Percentiles rank a stretch among this genome's conserved stretches.
Conservation (phyloP, 176 grass and related monocot genomes). For the Eleusine indica region DNA sequence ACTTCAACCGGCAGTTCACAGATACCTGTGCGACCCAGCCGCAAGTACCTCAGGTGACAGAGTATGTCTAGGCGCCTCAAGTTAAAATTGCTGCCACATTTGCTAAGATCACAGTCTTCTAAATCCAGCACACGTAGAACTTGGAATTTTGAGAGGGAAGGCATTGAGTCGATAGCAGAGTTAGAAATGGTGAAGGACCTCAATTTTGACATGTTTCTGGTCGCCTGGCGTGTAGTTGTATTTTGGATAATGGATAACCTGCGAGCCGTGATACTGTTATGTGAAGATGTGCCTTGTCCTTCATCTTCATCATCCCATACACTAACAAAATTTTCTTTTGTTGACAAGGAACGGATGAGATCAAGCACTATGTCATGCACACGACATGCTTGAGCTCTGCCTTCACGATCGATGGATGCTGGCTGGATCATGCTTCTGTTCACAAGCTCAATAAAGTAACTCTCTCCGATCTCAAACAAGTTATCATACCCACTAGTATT, state of each 20-base stretch:
- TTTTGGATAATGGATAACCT: neutral
- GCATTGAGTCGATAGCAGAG: neutral
- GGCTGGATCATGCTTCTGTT: neutral
- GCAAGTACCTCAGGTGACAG: conserved; percentile 2
- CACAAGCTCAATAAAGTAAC: neutral
- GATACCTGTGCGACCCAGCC: neutral
- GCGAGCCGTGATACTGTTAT: neutral
- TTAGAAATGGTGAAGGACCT: neutral
- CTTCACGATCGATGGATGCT: rapidly evolving
- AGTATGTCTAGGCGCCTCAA: neutral
- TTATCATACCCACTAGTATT: too few relatives aligned
- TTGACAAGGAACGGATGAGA: neutral
- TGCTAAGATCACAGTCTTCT: neutral
- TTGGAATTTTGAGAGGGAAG: neutral
- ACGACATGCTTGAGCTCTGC: neutral
- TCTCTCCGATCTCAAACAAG: neutral
- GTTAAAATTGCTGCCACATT: neutral
- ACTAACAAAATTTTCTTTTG: neutral
- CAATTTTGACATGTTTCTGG: neutral
- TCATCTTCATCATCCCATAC: neutral
- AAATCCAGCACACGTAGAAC: neutral
- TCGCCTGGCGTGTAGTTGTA: neutral
- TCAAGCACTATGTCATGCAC: neutral
- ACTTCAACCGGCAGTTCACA: neutral
- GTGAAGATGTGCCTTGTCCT: neutral